Conservation (phyloP, 1,284 basidiomycete species). For the Sporisorium reilianum region DNA sequence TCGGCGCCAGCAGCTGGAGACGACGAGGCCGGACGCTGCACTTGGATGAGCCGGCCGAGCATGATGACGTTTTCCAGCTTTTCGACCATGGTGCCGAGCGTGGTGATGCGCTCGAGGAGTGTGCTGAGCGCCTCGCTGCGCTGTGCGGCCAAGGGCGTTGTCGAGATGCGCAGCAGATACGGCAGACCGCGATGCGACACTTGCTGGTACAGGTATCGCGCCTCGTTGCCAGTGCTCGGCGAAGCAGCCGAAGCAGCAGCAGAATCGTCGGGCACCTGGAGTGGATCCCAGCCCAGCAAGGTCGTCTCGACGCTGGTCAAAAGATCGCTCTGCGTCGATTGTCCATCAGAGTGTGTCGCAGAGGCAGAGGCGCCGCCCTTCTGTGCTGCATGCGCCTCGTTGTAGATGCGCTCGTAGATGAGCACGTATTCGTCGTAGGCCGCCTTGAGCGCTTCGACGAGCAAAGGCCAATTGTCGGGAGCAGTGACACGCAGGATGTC, state of each 20-base stretch:
- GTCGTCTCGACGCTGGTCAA: constrained; percentile 30
- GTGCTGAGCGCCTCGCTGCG: constrained; percentile 33
- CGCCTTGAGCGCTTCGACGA: constrained; percentile 30
- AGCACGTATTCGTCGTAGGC: constrained; percentile 41
- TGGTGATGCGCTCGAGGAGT: constrained; percentile 32
- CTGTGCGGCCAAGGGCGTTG: constrained; percentile 20
- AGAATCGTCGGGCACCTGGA: constrained; percentile 7
- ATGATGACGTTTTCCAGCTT: constrained; percentile 40
- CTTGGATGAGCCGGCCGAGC: constrained; percentile 23
- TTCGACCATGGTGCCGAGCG: constrained; percentile 24
- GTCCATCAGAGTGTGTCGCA: not conserved
- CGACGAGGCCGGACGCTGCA: not conserved
- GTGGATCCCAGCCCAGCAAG: constrained; percentile 39
- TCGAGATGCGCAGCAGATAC: constrained; percentile 40
- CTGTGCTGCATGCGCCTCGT: constrained; percentile 21
- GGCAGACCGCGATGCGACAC: constrained; percentile 45
- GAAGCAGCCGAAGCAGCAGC: not conserved
- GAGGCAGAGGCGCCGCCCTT: constrained; percentile 2
- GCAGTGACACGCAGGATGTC: constrained; percentile 38
- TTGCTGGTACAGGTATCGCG: constrained; percentile 38
- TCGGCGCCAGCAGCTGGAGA: not conserved
- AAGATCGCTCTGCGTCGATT: constrained; percentile 18
- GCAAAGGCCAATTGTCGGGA: constrained; percentile 44
- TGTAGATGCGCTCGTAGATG: constrained; percentile 39
- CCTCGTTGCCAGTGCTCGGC: not conserved